Evolutionary conservation across 441 rosid species (phyloP), one percentile per base, ranked within the genome.

Genomic region (Kokia cookei): DNA sequence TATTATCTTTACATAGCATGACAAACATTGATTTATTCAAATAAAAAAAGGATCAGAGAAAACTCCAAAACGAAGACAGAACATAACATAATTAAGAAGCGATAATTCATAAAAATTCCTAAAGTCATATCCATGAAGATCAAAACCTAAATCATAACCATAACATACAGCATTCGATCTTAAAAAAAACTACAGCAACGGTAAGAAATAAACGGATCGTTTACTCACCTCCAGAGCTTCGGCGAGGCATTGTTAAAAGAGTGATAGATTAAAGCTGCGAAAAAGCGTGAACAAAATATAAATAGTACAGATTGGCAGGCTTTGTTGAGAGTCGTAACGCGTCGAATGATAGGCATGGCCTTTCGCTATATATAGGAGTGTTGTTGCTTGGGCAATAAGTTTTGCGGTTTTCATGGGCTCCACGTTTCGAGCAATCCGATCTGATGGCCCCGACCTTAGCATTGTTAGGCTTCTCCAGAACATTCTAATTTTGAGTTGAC

Each of bases 201-300:
- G 19, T 55, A 47, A 27, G 29, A 66, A 13, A 24, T 15, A 45
- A 47, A 47, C 5, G 32, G 37, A 6, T 8, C 17, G 24, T 40
- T 12, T 7, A 48, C 81, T 62, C 24, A 78, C 81, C 81, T 63
- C 47, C 72, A 8, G 72, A 74, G 63, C 78, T 64, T 48, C 74
- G 65, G 37, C 81, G 64, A 57, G 81, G 26, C 81, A 78, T 78
- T 12, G 50, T 47, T 45, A 2, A 5, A 6, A 45, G n/a, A 22
- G 11, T 22, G 9, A n/a, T 19, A 42, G 17, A 5, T 6, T 42
- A 48, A 42, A 5, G 12, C 1, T 24, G 60, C 1, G 22, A 47
- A 47, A 47, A 7, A 19, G 54, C 48, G 35, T 14, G 22, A 14
- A 7, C 2, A 13, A 26, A 2, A 0, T 12, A 13, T 6, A 24